Conservation (phyloP, 345 rosid species). For the Moringa oleifera region DNA sequence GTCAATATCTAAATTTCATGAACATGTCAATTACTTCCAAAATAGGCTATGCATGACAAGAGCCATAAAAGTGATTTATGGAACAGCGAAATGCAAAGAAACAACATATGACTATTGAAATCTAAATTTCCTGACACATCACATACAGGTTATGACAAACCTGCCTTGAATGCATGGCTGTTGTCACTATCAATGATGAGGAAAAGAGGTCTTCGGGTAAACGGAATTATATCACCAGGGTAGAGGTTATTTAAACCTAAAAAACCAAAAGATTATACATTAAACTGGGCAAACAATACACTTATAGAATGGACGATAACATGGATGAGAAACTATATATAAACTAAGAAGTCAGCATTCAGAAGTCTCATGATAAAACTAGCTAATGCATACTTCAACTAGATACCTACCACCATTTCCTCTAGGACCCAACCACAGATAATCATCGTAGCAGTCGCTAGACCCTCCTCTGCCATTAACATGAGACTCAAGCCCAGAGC, state of each 20-base stretch:
- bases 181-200: constrained; percentile 88
- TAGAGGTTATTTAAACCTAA: constrained; percentile 73
- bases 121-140: constrained; percentile 12
- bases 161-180: constrained; percentile 99
- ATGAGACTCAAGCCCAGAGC: constrained; percentile 37
- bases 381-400: constrained; percentile 3
- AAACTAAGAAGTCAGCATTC: constrained; percentile 1
- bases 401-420: constrained; percentile 58
- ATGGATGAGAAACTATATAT: neutral
- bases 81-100: neutral
- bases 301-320: neutral
- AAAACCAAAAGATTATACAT: constrained; percentile 11
- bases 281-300: neutral
- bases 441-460: constrained; percentile 37
- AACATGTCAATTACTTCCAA: neutral
- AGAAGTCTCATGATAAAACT: constrained; percentile 6
- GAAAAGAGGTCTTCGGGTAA: constrained; percentile 89
- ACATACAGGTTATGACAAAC: constrained; percentile 83
- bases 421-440: constrained; percentile 76
- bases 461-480: constrained; percentile 48
- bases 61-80: neutral
- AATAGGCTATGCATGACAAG: neutral
- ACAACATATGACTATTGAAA: neutral
- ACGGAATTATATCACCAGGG: constrained; percentile 95
- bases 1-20: neutral